Base-by-base conservation (phyloP, 2,329 filamentous ascomycete genomes). In the Dactylella cylindrospora region DNA sequence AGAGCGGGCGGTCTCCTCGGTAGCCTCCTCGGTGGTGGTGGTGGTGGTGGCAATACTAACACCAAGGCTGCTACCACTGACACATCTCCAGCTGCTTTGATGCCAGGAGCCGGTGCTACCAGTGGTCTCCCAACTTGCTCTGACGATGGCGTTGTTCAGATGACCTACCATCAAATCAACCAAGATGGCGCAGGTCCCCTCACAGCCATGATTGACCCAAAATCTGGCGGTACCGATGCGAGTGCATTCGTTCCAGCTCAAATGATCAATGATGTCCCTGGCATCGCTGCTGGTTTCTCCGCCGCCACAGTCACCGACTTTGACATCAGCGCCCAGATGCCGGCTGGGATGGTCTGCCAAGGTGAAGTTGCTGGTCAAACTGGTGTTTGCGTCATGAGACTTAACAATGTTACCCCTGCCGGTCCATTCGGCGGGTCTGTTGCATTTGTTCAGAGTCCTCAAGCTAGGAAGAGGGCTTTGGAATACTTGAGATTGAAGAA, bases 91-190 rank as follows among this genome's bases (percentile, higher is more conserved):
- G 80, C 85, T 36, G 76, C 78, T 19, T 74, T 76, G 3, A 75
- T 77, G 7, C 76, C 79, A 7, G 83, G 83, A 55, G 67, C 72
- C 12, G 84, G 82, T 47, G 75, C 79, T 9, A 64, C 71, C 0
- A 70, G 70, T 8, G 82, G 83, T 57, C 73, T 86, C 13, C 84
- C 84, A 6, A 86, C 83, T 3, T 78, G 76, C 55, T 73, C 76
- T 15, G 80, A 84, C 57, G 77, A 82, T 51, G 83, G 84, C 64
- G 77, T 77, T 22, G 74, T 86, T 70, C 78, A 76, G 55, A 78
- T 86, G 78, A 82, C 78, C 61, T 85, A 80, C 74, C 82, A 83
- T 71, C 80, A 86, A 74, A 80, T 86, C 74, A 86, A 86, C 77
- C 83, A 85, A 72, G 83, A 86, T 67, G 83, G 83, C 17, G 84